Percentiles rank a stretch among this genome's conserved stretches.
phyloP scores from a whole-genome alignment of 495 filamentous ascomycete species.

The Penicillium dipodomyicola region DNA sequence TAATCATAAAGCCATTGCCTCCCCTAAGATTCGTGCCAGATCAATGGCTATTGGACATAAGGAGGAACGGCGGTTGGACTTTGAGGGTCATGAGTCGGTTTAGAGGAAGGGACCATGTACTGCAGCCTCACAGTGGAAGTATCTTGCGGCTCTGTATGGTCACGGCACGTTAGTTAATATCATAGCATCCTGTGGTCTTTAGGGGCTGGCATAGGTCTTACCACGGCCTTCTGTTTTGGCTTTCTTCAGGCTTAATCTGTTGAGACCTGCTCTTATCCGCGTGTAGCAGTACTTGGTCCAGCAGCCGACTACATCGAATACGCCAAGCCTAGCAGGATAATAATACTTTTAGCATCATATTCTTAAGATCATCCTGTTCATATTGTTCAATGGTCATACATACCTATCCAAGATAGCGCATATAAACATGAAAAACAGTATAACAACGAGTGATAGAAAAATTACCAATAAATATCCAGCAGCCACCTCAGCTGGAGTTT shows the following conservation, averaged over 20 bases:
- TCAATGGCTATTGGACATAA: neutral
- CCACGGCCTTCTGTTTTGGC: neutral
- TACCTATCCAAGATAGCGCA: no score
- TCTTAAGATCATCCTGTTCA: neutral
- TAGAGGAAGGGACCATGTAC: neutral
- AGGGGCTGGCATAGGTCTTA: neutral
- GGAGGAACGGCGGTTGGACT: neutral
- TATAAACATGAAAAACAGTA: no score
- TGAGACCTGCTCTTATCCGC: neutral
- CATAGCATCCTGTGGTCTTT: neutral
- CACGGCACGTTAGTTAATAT: neutral
- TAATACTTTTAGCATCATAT: neutral
- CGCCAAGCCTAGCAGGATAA: neutral
- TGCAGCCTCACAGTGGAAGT: neutral
- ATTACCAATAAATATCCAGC: no score
- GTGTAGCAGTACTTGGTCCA: neutral
- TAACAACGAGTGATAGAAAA: no score
- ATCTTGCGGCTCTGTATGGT: neutral
- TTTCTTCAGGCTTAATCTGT: neutral
- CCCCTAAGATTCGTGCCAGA: neutral
- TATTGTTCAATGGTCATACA: no score
- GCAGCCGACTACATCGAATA: neutral
- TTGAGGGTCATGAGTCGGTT: neutral
- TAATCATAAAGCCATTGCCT: neutral
- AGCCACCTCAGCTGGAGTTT: no score